phyloP scores from a whole-genome alignment of 192 early-diverging fungal species.

The Lunasporangiospora selenospora region DNA sequence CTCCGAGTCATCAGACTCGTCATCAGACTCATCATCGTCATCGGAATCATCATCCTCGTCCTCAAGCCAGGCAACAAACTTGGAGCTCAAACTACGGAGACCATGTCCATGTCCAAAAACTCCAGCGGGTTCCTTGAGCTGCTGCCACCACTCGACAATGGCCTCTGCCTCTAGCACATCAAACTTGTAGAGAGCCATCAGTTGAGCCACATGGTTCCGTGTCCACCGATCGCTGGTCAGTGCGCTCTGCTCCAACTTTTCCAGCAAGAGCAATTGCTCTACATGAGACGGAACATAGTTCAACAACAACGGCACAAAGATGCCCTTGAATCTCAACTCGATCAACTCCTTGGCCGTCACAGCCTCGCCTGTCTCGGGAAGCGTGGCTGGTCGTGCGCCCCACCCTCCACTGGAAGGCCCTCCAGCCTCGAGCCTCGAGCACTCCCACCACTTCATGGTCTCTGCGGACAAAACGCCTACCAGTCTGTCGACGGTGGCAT shows the following conservation, averaged over 20 bases:
- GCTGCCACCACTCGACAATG: slow-evolving; percentile 41
- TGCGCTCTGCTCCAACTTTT: slow-evolving; percentile 29
- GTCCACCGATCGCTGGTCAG: slow-evolving; percentile 14
- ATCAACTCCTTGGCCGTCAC: slow-evolving; percentile 29
- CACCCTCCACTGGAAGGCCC: slow-evolving; percentile 33
- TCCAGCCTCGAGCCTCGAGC: slow-evolving; percentile 30
- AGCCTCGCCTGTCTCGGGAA: slow-evolving; percentile 16
- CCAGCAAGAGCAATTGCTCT: slow-evolving; percentile 30
- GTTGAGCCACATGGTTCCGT: slow-evolving; percentile 26
- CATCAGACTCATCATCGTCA: slow-evolving; percentile 12
- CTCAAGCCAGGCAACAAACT: slow-evolving; percentile 47
- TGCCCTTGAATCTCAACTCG: slow-evolving; percentile 31
- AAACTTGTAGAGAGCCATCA: slow-evolving; percentile 45
- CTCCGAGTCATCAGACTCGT: slow-evolving; percentile 1
- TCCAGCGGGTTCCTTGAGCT: slow-evolving; percentile 31
- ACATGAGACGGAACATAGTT: slow-evolving; percentile 35
- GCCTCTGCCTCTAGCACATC: slow-evolving; percentile 43
- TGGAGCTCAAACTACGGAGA: slow-evolving; percentile 45
- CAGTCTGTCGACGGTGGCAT: slow-evolving; percentile 20
- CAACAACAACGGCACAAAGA: slow-evolving; percentile 34
- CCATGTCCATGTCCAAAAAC: slow-evolving; percentile 37
- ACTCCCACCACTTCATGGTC: slow-evolving; percentile 45
- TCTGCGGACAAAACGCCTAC: slow-evolving; percentile 30
- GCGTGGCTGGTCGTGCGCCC: slow-evolving; percentile 13
- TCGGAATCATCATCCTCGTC: slow-evolving; percentile 37